Conservation (phyloP, 768 basidiomycete species). For the Lactifluus volemus region DNA sequence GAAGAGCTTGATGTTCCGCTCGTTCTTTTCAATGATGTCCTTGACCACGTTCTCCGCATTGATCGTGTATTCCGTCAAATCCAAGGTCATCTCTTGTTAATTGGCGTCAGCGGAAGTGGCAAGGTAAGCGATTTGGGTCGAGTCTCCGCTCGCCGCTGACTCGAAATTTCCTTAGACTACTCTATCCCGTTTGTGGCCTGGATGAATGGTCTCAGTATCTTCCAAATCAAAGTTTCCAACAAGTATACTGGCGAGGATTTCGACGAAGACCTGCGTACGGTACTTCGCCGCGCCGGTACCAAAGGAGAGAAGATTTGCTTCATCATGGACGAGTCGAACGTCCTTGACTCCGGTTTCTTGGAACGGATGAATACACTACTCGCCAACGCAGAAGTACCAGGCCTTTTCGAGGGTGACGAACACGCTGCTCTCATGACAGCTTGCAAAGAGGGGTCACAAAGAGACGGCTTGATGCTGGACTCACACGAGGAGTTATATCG, state of each 20-base stretch:
- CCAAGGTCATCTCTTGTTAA: conserved; percentile 92
- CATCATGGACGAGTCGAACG: conserved; percentile 99
- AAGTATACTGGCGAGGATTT: conserved; percentile 99
- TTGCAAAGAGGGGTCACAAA: conserved; percentile 98
- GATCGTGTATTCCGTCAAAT: conserved; percentile 98
- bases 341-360: conserved; percentile 96
- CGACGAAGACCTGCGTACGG: conserved; percentile 92
- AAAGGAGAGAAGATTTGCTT: conserved; percentile 99
- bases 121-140: conserved; percentile 51
- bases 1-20: conserved; percentile 97
- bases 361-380: conserved; percentile 99
- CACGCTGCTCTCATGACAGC: conserved; percentile 97
- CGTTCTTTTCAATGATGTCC: conserved; percentile 96
- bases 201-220: conserved; percentile 99
- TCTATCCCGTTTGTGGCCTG: conserved; percentile 97
- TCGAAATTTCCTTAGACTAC: conserved; percentile 60
- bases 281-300: conserved; percentile 91
- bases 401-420: conserved; percentile 99
- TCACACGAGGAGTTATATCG: conserved; percentile 95
- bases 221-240: conserved; percentile 99
- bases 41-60: conserved; percentile 96
- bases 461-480: conserved; percentile 96
- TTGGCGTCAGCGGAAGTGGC: conserved; percentile 96
- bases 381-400: conserved; percentile 99
- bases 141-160: neutral